Conservation (phyloP, 1,139 yeast genomes). For the Debaryomyces subglobosus region DNA sequence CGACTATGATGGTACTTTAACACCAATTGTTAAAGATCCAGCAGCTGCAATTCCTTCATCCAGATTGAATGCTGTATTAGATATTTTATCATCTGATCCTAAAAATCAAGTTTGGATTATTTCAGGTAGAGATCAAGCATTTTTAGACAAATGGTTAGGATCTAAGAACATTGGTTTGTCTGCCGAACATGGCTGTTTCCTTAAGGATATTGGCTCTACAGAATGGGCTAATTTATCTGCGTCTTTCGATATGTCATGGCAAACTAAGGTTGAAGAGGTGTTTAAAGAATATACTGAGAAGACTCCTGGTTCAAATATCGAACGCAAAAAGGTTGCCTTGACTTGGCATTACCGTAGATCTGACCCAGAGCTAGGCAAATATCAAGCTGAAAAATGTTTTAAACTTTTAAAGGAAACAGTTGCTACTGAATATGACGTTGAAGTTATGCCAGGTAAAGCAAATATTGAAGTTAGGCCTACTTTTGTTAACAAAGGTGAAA, state of each 20-base stretch:
- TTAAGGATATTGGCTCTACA: conserved; percentile 64
- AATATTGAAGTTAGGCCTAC: conserved; percentile 95
- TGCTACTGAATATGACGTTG: conserved; percentile 75
- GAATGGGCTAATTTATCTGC: conserved; percentile 87
- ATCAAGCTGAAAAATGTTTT: conserved; percentile 77
- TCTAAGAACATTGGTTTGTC: conserved; percentile 72
- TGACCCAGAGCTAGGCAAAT: conserved; percentile 89
- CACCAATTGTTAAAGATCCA: conserved; percentile 95
- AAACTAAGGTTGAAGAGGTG: conserved; percentile 70
- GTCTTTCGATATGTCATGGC: conserved; percentile 93
- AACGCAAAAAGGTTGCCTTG: conserved; percentile 87
- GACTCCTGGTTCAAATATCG: conserved; percentile 90
- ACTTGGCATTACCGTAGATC: conserved; percentile 98
- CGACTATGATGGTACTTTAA: conserved; percentile 96
- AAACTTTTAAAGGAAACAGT: conserved; percentile 64
- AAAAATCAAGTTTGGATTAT: conserved; percentile 91
- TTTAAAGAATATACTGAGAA: conserved; percentile 77
- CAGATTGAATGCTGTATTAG: conserved; percentile 62
- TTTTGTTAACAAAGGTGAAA: conserved; percentile 95
- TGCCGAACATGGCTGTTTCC: conserved; percentile 97
- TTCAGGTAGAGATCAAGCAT: conserved; percentile 92
- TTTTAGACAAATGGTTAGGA: conserved; percentile 90
- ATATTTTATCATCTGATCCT: conserved; percentile 70
- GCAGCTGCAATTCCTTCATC: conserved; percentile 97
- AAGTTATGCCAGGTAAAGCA: conserved; percentile 93